Base-by-base conservation (phyloP, 108 stramenopile species). In the Craspedostauros australis region DNA sequence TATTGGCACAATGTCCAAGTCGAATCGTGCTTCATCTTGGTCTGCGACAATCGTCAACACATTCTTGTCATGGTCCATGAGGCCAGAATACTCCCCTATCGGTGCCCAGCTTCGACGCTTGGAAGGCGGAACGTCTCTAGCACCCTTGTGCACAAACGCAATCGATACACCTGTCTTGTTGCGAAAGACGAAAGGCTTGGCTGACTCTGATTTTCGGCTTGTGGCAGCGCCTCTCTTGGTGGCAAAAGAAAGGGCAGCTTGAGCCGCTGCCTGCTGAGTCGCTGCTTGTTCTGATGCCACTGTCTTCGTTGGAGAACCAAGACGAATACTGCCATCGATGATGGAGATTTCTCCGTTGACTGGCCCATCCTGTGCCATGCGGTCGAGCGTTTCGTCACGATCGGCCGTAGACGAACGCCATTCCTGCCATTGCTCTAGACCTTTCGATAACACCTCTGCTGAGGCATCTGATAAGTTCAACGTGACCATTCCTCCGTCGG, bases 151-250 rank as follows among this genome's bases (percentile, higher is more conserved):
- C 11, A 62, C 68, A 47, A 86, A 86, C 15, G 64, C 73, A 22
- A 79, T 59, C 5, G 64, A 58, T 22, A 86, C 37, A 0, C 84
- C 84, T 18, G 77, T 77, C 21, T 66, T 58, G 55, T 86, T 86
- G 19, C 72, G 31, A 14, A 86, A 66, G 23, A 86, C 47, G 50
- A 86, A 86, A 8, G 84, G 84, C 28, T 76, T 82, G 19, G 78
- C 63, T 4, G 71, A 64, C 12, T 73, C 69, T 11, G 60, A 38
- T 40, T 66, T 75, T 46, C 54, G 68, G 37, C 50, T 58, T 24
- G 54, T 64, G 19, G 69, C 62, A 16, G 62, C 64, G 21, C 73
- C 72, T 29, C 76, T 49, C 50, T 66, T 74, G 47, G 60, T 49
- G 3, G 80, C 80, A 64, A 76, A 81, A 21, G 46, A 26, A 9